Base-by-base conservation (phyloP, 164 flowering plant species). In the Berberis thunbergii region DNA sequence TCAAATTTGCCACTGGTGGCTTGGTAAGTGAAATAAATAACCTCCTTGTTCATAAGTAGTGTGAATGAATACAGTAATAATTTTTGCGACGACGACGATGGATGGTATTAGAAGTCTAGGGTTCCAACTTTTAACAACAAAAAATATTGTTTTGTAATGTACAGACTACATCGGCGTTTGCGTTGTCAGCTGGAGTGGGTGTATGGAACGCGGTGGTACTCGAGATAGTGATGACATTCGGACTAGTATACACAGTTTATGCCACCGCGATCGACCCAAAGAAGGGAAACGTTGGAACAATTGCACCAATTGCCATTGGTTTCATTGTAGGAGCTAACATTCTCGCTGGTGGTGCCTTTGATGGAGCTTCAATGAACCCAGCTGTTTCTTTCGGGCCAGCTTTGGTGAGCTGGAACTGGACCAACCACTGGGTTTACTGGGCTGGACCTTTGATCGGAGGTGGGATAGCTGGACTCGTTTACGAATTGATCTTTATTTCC, bases 341-440 rank as follows among this genome's bases (percentile, higher is more conserved):
- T 49, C 62, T 82, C 13, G 84, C 77, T 45, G 86, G 82, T 26
- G 85, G 83, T 1, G 76, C 85, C 11, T 81, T 77, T 61, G 74
- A 72, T 56, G 83, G 86, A 1, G 86, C 82, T 1, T 76, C 86
- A 43, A 82, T 82, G 86, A 82, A 82, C 77, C 86, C 86, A 4
- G 84, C 82, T 1, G 79, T 78, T 7, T 70, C 84, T 2, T 81
- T 81, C 56, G 84, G 84, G 7, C 84, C 81, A 1, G 86, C 86
- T 13, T 60, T 80, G 1, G 84, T 80, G 10, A 73, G 78, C 74
- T 82, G 83, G 82, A 59, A 50, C 54, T 81, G 83, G 83, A 54
- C 69, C 60, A 58, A 77, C 83, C 85, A 81, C 75, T 81, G 85
- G 85, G 73, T 79, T 0, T 81, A 81, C 71, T 81, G 85, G 85